phyloP scores from a whole-genome alignment of 257 asterid species.

The Marsdenia floribunda region DNA sequence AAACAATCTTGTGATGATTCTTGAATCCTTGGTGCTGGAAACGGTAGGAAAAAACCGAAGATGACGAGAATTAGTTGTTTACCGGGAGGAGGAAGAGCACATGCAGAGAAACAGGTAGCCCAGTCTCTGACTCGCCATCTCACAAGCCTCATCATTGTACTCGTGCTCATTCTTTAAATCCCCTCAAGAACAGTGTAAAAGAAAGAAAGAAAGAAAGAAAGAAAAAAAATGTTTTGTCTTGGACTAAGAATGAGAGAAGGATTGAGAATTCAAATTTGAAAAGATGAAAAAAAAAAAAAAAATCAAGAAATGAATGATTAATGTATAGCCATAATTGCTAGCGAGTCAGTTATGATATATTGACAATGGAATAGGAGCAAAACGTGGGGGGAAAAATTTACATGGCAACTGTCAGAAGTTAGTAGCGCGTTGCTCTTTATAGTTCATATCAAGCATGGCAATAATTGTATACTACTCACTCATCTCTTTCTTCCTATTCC shows the following conservation, averaged over 20 bases:
- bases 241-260: constrained; percentile 2
- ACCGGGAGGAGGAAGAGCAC: constrained; percentile 12
- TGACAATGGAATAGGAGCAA: constrained; percentile 8
- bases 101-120: neutral
- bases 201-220: neutral
- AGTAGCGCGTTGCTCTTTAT: neutral
- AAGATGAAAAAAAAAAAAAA: neutral
- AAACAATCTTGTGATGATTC: neutral
- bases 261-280: constrained; percentile 7
- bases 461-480: neutral
- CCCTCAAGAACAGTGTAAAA: neutral
- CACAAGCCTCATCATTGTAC: constrained; percentile 8
- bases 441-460: neutral
- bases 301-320: neutral
- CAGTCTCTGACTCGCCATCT: constrained; percentile 11
- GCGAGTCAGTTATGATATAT: constrained; percentile 5
- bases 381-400: neutral
- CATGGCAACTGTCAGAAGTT: constrained; percentile 3
- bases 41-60: neutral
- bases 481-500: neutral
- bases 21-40: neutral
- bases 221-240: neutral
- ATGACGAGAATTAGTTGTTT: neutral
- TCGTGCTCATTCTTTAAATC: constrained; percentile 1
- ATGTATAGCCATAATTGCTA: constrained; percentile 4